Evolutionary conservation across 371 early-diverging fungal genomes (phyloP), one percentile per base, ranked within the genome.

Genomic region (Phascolomyces articulosus): DNA sequence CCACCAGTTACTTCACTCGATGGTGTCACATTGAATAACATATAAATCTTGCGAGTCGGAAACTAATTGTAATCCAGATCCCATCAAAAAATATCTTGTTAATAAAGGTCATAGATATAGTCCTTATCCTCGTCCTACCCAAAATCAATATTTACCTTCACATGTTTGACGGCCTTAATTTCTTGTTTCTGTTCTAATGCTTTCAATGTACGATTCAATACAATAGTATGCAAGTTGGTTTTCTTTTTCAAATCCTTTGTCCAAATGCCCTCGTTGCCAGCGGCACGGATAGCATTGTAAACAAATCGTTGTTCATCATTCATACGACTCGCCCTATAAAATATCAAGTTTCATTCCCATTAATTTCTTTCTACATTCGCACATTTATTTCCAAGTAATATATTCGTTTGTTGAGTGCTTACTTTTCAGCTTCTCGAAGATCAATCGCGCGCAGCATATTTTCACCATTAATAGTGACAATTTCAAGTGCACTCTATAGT

Each of bases 1-100:
- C 99, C 98, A 68, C 99, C 99, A 24, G 98, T 97, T 11, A 99
- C 85, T 67, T 98, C 98, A 29, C 88, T 90, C 13, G 96, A 95
- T 3, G 99, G 98, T 1, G 88, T 86, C 48, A 94, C 56, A 60
- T 96, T 93, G 61, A 80, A 91, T 23, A 98, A 83, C 95, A 99
- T 96, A 78, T 98, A 99, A 24, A 95, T 84, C 66, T 97, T 98
- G 63, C 93, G 88, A 16, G 94, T 93, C 1, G 96, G 93, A 70
- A 84, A 85, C 90, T 90, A 67, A 15, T n/a, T n/a, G n/a, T n/a
- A n/a, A n/a, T n/a, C n/a, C n/a, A n/a, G n/a, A n/a, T n/a, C n/a
- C n/a, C n/a, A n/a, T n/a, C n/a, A n/a, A n/a, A n/a, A n/a, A n/a
- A n/a, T n/a, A n/a, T n/a, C n/a, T n/a, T n/a, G n/a, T n/a, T 47